These are phyloP conservation scores for Cardamine resedifolia DNA, from an alignment of 345 rosid species.

Conservation along the genomic window DNA sequence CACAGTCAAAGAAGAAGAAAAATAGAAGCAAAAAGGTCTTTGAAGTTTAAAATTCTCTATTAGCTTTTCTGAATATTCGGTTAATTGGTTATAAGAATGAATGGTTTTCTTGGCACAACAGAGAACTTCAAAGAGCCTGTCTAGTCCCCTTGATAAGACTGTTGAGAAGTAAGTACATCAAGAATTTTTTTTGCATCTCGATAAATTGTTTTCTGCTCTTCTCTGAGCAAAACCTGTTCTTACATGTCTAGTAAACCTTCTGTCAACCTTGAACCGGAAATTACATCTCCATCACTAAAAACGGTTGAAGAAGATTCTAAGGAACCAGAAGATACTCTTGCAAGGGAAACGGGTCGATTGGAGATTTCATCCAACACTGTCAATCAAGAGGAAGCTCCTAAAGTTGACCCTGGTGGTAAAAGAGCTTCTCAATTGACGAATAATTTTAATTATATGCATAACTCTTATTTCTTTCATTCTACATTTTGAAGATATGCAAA, in stretches of 20 bases:
- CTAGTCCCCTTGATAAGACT: neutral
- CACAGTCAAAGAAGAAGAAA: no score
- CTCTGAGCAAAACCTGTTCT: slow-evolving; percentile 11
- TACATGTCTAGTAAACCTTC: slow-evolving; percentile 7
- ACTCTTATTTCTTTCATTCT: neutral
- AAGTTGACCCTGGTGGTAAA: no score
- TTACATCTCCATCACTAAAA: no score
- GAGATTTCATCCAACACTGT: neutral
- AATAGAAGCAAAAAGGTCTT: slow-evolving; percentile 14
- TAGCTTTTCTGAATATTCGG: neutral
- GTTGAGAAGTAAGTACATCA: slow-evolving; percentile 24
- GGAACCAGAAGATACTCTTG: slow-evolving; percentile 14
- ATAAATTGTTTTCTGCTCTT: neutral
- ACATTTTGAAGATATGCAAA: no score
- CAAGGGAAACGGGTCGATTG: slow-evolving; percentile 8
- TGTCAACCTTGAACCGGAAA: neutral
- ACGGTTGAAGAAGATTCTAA: slow-evolving; percentile 7
- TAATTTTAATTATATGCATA: neutral
- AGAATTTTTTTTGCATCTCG: neutral
- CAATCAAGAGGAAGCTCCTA: slow-evolving; percentile 7
- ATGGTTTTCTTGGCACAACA: slow-evolving; percentile 24
- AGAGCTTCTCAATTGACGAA: neutral
- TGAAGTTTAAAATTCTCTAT: neutral
- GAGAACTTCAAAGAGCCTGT: slow-evolving; percentile 17
- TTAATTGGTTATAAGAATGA: slow-evolving; percentile 4